Evolutionary conservation across 2,329 filamentous ascomycete species (phyloP).

Genomic region (Falciphora oryzae): DNA sequence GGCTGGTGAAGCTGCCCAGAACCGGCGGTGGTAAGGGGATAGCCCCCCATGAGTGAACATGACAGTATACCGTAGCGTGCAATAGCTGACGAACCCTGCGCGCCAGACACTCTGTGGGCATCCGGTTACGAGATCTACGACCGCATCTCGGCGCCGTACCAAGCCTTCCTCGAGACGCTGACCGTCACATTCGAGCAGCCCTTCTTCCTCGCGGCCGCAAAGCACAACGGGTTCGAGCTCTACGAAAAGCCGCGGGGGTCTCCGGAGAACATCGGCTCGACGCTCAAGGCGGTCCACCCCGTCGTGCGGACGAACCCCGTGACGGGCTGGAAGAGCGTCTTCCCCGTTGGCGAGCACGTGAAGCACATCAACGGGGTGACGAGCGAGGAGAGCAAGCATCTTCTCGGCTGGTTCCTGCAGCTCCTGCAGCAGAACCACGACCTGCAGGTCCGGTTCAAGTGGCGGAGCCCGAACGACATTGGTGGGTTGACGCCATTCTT

Average conservation of each 20-base stretch:
- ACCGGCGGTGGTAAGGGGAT: conserved; percentile 26
- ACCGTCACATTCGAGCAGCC: conserved; percentile 50
- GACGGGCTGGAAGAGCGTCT: conserved; percentile 51
- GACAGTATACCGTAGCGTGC: background rate
- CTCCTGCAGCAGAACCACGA: conserved; percentile 51
- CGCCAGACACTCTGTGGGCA: conserved; percentile 56
- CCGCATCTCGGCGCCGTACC: conserved; percentile 50
- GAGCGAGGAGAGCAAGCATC: conserved; percentile 38
- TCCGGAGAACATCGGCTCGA: conserved; percentile 42
- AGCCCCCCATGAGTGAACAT: background rate
- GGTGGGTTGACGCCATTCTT: background rate
- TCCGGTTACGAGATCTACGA: conserved; percentile 64
- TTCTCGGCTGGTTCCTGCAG: conserved; percentile 47
- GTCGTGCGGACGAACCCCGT: conserved; percentile 53
- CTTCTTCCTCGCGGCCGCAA: conserved; percentile 42
- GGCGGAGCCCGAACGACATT: conserved; percentile 39
- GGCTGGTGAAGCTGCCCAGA: conserved; percentile 40
- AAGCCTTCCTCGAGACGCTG: conserved; percentile 51
- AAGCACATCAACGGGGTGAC: conserved; percentile 44
- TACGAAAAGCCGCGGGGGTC: conserved; percentile 41
- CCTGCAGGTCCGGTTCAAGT: conserved; percentile 43
- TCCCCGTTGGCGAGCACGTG: conserved; percentile 45
- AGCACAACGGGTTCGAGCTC: conserved; percentile 36
- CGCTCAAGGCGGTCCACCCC: conserved; percentile 45
- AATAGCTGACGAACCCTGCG: background rate